These are phyloP conservation scores for Neurospora tetrasperma DNA, from an alignment of 495 filamentous ascomycete genomes.

Conservation along the genomic window DNA sequence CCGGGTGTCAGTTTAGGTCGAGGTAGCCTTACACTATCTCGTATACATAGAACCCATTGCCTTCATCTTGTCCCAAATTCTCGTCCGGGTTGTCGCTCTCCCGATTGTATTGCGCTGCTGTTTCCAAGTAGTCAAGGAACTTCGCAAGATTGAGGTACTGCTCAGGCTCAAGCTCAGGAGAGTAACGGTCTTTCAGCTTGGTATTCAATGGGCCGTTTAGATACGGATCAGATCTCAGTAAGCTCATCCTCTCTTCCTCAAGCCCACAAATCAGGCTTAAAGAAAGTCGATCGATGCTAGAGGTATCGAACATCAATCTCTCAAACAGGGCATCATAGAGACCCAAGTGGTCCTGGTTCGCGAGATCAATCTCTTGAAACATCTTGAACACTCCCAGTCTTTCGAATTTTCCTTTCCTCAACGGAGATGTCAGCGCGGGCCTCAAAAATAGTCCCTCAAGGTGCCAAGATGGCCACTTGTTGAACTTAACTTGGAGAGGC, in stretches of 20 bases:
- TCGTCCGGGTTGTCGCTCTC: not conserved
- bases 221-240: not conserved
- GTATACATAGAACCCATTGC: not conserved
- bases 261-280: not conserved
- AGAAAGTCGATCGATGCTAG: not conserved
- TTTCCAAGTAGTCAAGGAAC: not conserved
- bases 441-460: not conserved
- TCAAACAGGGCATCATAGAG: too few relatives aligned
- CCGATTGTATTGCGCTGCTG: not conserved
- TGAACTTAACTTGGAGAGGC: not conserved
- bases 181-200: not conserved
- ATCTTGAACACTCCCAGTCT: not conserved
- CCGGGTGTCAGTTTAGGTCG: not conserved
- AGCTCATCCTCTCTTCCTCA: not conserved
- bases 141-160: rapidly evolving
- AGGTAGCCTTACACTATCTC: not conserved
- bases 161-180: not conserved
- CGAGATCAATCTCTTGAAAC: too few relatives aligned
- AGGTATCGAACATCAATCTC: too few relatives aligned
- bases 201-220: not conserved
- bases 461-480: too few relatives aligned
- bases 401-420: not conserved
- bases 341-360: too few relatives aligned
- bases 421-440: not conserved
- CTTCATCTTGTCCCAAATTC: not conserved